A percentile compares a stretch with the other conserved stretches of the same genome.
These are phyloP conservation scores for Ceriops zippeliana DNA, from an alignment of 345 rosid genomes.

Conservation along the genomic window DNA sequence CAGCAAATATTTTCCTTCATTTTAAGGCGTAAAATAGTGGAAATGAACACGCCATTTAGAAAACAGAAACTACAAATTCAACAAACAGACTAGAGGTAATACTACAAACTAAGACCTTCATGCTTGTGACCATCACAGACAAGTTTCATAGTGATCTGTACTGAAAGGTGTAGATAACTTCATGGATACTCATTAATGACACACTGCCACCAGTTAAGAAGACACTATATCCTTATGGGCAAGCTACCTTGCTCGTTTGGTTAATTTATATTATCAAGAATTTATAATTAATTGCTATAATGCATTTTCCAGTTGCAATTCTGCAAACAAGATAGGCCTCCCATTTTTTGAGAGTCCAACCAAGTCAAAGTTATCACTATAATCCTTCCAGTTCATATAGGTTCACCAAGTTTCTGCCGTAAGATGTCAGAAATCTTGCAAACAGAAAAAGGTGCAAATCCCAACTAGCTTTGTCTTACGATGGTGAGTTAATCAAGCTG, in stretches of 20 bases:
- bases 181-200: background rate
- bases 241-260: too few relatives aligned
- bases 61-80: background rate
- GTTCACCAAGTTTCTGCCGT: constrained; percentile 13
- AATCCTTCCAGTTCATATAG: constrained; percentile 15
- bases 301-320: background rate
- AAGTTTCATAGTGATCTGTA: background rate
- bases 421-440: constrained; percentile 16
- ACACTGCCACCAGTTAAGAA: background rate
- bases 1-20: too few relatives aligned
- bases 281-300: background rate
- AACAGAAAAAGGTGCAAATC: constrained; percentile 21
- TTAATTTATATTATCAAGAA: background rate
- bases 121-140: background rate
- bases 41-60: too few relatives aligned
- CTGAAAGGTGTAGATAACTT: background rate
- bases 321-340: background rate
- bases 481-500: constrained; percentile 18
- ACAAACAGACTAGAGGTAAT: background rate
- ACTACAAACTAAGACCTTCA: background rate
- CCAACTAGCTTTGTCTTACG: constrained; percentile 15
- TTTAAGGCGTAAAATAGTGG: too few relatives aligned
- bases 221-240: background rate
- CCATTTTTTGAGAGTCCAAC: background rate
- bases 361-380: constrained; percentile 9